A percentile compares a stretch with the other conserved stretches of the same genome.
These are phyloP conservation scores for Neurospora sp. DNA, from an alignment of 495 filamentous ascomycete genomes.

Conservation along the genomic window DNA sequence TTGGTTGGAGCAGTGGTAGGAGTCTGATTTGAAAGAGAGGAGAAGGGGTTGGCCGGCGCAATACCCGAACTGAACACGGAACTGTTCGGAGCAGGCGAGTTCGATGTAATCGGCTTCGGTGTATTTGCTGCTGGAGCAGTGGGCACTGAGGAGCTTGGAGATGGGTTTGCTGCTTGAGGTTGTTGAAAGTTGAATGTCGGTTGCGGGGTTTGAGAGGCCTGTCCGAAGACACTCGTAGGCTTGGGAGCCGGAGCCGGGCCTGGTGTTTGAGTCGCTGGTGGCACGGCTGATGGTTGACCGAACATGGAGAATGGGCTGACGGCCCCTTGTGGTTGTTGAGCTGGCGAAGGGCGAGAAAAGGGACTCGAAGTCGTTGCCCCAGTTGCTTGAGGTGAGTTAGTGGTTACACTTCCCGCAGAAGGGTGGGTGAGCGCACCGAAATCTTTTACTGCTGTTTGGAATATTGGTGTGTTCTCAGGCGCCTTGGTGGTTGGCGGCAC, in stretches of 20 bases:
- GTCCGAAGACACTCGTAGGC: neutral
- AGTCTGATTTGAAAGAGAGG: neutral
- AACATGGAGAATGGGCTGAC: neutral
- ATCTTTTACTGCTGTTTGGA: neutral
- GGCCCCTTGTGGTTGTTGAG: neutral
- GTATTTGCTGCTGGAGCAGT: neutral
- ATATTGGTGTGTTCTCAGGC: neutral
- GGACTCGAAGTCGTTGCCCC: neutral
- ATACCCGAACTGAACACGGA: neutral
- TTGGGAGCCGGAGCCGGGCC: neutral
- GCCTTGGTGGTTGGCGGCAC: neutral
- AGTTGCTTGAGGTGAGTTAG: neutral
- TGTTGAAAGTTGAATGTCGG: neutral
- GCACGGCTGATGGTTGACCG: neutral
- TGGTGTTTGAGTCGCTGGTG: neutral
- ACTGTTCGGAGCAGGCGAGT: neutral
- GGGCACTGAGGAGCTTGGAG: neutral
- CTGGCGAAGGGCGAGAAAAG: neutral
- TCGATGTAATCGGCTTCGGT: neutral
- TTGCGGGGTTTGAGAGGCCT: neutral
- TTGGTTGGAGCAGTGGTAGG: neutral
- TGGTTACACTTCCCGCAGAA: neutral
- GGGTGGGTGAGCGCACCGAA: neutral
- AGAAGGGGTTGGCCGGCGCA: neutral
- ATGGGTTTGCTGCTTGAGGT: neutral